A percentile compares a stretch with the other conserved stretches of the same genome.
Evolutionary conservation across 148 eudicot genomes (phyloP).

Genomic region (Arctostaphylos glauca): DNA sequence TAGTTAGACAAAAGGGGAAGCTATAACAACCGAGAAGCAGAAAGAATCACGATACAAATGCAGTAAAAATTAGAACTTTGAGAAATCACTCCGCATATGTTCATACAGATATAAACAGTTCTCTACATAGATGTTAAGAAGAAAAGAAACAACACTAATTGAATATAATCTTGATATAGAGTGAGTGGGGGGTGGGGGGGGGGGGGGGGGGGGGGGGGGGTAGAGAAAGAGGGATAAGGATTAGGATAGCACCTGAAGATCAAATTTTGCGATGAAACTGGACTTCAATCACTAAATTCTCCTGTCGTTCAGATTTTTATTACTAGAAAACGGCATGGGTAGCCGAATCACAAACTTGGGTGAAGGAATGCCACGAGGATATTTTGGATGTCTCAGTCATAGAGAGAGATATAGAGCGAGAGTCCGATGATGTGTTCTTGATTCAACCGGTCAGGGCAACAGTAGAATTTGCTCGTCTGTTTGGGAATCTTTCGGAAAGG

Average conservation of each 20-base stretch:
- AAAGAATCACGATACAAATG: background rate
- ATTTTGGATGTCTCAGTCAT: background rate
- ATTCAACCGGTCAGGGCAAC: background rate
- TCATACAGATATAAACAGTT: background rate
- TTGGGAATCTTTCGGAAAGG: too few relatives aligned
- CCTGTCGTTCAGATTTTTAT: background rate
- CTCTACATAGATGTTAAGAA: background rate
- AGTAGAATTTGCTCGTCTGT: background rate
- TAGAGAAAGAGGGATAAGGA: background rate
- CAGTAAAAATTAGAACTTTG: background rate
- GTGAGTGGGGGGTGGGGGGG: too few relatives aligned
- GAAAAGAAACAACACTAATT: background rate
- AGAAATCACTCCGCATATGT: background rate
- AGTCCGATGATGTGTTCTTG: background rate
- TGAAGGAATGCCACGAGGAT: background rate
- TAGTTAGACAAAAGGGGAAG: background rate
- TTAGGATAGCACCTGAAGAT: constrained; percentile 3
- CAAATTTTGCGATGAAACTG: background rate
- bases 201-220: background rate
- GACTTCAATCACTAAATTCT: background rate
- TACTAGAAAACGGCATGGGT: background rate
- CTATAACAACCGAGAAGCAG: background rate
- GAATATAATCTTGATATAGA: too few relatives aligned
- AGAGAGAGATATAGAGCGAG: background rate
- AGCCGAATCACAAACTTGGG: background rate